A percentile compares a stretch with the other conserved stretches of the same genome.
phyloP scores from a whole-genome alignment of 1,284 basidiomycete genomes.

The Tilletia caries region DNA sequence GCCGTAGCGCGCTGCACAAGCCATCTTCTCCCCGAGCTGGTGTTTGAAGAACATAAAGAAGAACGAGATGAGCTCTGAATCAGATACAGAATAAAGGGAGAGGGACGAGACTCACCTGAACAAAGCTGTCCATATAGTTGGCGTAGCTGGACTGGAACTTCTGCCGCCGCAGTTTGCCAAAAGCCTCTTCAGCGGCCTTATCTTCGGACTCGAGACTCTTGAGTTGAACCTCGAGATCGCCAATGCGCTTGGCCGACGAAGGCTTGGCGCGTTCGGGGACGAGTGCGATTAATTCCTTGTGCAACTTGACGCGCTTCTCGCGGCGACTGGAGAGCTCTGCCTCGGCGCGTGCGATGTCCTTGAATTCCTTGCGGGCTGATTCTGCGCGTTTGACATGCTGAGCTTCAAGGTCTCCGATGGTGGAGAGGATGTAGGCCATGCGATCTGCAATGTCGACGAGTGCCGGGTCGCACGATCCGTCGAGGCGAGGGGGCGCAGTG shows the following conservation, averaged over 20 bases:
- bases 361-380: slow-evolving; percentile 34
- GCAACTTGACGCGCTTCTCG: slow-evolving; percentile 32
- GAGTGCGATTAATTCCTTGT: slow-evolving; percentile 37
- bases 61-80: not conserved
- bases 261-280: slow-evolving; percentile 35
- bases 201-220: slow-evolving; percentile 34
- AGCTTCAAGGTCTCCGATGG: slow-evolving; percentile 39
- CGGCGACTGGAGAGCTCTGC: slow-evolving; percentile 34
- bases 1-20: slow-evolving; percentile 40
- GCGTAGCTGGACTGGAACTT: slow-evolving; percentile 32
- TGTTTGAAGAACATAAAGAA: not conserved
- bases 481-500: slow-evolving; percentile 28
- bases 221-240: slow-evolving; percentile 31
- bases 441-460: slow-evolving; percentile 29
- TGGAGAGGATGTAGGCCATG: slow-evolving; percentile 39
- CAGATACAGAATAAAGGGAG: too few relatives aligned
- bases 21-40: slow-evolving; percentile 42
- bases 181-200: slow-evolving; percentile 36
- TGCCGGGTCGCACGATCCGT: slow-evolving; percentile 3
- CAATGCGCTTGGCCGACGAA: slow-evolving; percentile 17
- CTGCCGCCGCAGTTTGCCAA: slow-evolving; percentile 34
- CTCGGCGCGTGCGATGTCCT: slow-evolving; percentile 35
- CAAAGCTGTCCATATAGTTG: slow-evolving; percentile 42
- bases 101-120: slow-evolving; percentile 23
- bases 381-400: slow-evolving; percentile 37